Evolutionary conservation across 2,329 filamentous ascomycete genomes (phyloP).

Genomic region (Leptographium flavum): DNA sequence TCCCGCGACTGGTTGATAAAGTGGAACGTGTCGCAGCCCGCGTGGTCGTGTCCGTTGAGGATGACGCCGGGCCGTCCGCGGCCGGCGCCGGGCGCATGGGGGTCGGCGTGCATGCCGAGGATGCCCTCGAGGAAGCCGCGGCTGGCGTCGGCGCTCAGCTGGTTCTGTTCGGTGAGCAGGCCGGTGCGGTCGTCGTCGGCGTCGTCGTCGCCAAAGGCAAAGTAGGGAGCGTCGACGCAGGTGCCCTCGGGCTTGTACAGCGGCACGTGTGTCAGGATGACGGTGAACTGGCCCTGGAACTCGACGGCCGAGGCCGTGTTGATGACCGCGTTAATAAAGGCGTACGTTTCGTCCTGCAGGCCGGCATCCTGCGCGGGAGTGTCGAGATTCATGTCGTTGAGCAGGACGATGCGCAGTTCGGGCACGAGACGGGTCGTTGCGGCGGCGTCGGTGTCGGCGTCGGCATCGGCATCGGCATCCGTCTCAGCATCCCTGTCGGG

Average conservation of each 20-base stretch:
- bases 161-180: constrained; percentile 72
- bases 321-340: constrained; percentile 60
- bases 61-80: constrained; percentile 62
- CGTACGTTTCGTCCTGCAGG: constrained; percentile 64
- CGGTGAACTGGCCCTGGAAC: constrained; percentile 53
- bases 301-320: constrained; percentile 45
- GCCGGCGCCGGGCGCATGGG: constrained; percentile 42
- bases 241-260: constrained; percentile 70
- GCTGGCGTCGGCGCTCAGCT: constrained; percentile 60
- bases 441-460: constrained; percentile 27
- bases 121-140: constrained; percentile 70
- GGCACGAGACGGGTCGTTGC: constrained; percentile 40
- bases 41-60: constrained; percentile 88
- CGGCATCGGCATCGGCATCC: constrained; percentile 26
- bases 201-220: constrained; percentile 54
- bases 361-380: constrained; percentile 54
- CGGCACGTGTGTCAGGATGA: constrained; percentile 85
- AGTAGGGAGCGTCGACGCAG: constrained; percentile 74
- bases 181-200: constrained; percentile 48
- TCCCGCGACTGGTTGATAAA: constrained; percentile 50
- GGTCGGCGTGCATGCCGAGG: constrained; percentile 58
- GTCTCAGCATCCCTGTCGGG: too few relatives aligned
- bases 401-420: constrained; percentile 65
- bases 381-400: constrained; percentile 93
- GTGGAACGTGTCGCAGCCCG: constrained; percentile 83